A percentile compares a stretch with the other conserved stretches of the same genome.
These are phyloP conservation scores for Meira nashicola DNA, from an alignment of 1,284 basidiomycete species.

Conservation along the genomic window DNA sequence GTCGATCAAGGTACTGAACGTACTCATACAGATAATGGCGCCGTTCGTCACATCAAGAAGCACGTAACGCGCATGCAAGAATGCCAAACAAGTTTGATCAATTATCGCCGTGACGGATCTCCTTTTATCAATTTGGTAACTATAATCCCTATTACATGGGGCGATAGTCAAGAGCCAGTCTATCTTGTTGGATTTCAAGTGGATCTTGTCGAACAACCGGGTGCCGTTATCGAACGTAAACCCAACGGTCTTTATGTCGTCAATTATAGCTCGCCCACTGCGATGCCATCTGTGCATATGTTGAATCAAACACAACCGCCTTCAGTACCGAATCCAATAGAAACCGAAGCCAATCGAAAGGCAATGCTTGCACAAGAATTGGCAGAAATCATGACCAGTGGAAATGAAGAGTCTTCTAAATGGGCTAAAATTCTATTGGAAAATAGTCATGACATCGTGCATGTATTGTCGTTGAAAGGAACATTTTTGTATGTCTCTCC, in stretches of 20 bases:
- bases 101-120: constrained; percentile 78
- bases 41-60: constrained; percentile 59
- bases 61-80: constrained; percentile 27
- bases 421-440: constrained; percentile 43
- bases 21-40: constrained; percentile 65
- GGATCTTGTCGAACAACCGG: constrained; percentile 79
- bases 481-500: constrained; percentile 82
- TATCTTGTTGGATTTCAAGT: constrained; percentile 81
- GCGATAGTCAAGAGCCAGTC: constrained; percentile 18
- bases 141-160: constrained; percentile 42
- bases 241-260: constrained; percentile 42
- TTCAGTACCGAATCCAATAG: not conserved
- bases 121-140: constrained; percentile 63
- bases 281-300: constrained; percentile 1
- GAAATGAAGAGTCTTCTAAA: constrained; percentile 25
- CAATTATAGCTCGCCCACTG: constrained; percentile 28
- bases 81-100: constrained; percentile 78
- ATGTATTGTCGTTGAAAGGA: constrained; percentile 89
- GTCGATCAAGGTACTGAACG: constrained; percentile 65
- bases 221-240: constrained; percentile 63
- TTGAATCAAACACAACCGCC: not conserved
- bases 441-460: constrained; percentile 66
- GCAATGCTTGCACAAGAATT: constrained; percentile 13
- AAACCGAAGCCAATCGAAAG: constrained; percentile 1
- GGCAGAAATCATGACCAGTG: constrained; percentile 13